A percentile compares a stretch with the other conserved stretches of the same genome.
These are phyloP conservation scores for Besnoitia besnoiti DNA, from an alignment of 169 alveolate genomes.

Conservation along the genomic window DNA sequence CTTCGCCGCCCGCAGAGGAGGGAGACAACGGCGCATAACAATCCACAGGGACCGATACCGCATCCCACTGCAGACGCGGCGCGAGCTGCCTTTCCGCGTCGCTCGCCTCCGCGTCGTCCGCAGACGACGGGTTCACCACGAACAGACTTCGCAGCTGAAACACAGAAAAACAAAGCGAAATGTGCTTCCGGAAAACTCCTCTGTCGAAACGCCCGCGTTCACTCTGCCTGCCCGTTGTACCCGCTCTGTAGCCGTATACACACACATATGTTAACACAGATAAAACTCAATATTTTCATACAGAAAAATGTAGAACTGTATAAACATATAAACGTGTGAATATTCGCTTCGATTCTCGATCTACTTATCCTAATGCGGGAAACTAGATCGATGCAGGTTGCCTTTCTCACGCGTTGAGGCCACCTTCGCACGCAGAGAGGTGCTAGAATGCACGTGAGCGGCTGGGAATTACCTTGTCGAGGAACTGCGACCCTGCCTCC, in stretches of 20 bases:
- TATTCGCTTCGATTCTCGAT: no score
- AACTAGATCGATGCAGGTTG: no score
- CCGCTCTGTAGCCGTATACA: neutral
- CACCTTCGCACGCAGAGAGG: no score
- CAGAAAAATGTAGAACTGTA: neutral
- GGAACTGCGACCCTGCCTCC: neutral
- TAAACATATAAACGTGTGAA: no score
- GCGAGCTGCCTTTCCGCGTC: neutral
- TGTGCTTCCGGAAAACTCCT: neutral
- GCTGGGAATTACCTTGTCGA: neutral
- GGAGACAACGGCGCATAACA: no score
- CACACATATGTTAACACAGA: neutral
- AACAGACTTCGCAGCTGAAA: neutral
- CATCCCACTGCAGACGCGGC: neutral
- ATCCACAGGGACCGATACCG: neutral
- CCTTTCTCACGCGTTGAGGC: no score
- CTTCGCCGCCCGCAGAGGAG: no score
- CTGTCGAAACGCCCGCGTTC: no score
- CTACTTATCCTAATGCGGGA: no score
- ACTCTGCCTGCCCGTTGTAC: no score
- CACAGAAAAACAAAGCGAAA: neutral
- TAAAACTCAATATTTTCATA: no score
- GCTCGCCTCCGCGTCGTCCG: neutral
- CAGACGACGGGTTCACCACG: neutral
- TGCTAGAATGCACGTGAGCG: neutral